Evolutionary conservation across 192 early-diverging fungal species (phyloP).

Genomic region (Coemansia erecta): DNA sequence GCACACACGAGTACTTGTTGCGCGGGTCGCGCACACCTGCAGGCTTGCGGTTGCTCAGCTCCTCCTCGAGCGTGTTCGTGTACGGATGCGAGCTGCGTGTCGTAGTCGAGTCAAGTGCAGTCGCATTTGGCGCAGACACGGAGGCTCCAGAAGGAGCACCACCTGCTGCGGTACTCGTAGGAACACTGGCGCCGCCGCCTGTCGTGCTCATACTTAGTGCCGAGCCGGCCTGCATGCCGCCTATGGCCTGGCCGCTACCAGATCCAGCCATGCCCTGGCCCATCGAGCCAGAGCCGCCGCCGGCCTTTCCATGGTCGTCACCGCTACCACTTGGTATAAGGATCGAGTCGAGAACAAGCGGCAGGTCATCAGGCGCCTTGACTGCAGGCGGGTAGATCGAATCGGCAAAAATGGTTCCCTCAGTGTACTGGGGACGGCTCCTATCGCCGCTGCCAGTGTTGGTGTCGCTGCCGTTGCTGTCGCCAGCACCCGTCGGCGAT

Average conservation of each 20-base stretch:
- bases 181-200: background rate
- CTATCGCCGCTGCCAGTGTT: background rate
- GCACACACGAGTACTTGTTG: constrained; percentile 47
- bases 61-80: constrained; percentile 16
- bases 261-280: too few relatives aligned
- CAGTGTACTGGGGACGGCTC: constrained; percentile 17
- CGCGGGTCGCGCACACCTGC: constrained; percentile 56
- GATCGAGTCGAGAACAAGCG: constrained; percentile 31
- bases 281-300: background rate
- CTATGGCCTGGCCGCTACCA: too few relatives aligned
- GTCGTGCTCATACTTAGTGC: too few relatives aligned
- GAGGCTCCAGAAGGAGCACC: background rate
- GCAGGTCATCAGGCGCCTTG: constrained; percentile 37
- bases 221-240: too few relatives aligned
- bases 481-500: background rate
- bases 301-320: background rate
- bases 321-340: constrained; percentile 14
- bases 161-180: background rate
- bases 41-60: constrained; percentile 32
- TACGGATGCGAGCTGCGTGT: background rate
- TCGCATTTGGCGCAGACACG: too few relatives aligned
- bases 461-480: background rate
- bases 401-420: constrained; percentile 49
- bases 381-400: constrained; percentile 47
- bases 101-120: background rate